Evolutionary conservation across 108 stramenopile genomes (phyloP), one percentile per base, ranked within the genome.

Genomic region (Pseudonitzschia delicatissima): DNA sequence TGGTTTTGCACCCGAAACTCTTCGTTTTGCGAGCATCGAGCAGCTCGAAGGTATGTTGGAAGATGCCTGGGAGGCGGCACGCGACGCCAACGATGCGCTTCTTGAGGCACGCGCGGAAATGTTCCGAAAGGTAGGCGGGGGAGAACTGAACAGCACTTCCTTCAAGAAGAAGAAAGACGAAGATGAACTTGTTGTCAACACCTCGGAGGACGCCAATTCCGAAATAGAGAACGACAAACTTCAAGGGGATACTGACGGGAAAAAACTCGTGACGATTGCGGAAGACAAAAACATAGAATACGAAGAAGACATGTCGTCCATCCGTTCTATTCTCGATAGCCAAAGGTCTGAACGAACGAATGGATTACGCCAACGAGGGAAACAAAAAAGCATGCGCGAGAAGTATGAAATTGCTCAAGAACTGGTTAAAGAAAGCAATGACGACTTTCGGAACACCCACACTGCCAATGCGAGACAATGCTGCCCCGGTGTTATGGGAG

Each of bases 31-130:
- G 7, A 78, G 73, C 29, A 77, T 88, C 51, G 86, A 87, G 34
- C 63, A 71, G 17, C 68, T 92, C 12, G 45, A 78, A 18, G 78
- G 80, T 45, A 55, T 83, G 74, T 84, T 90, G 53, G 60, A 80
- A 40, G 83, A 78, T 25, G 81, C 83, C 11, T 70, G 82, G 42
- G 62, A 66, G 21, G 42, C 69, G 13, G 69, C 87, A 11, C 73
- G 81, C n/a, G 72, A 65, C 31, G 86, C 91, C 3, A 83, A 89
- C 55, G 63, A 65, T 18, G 76, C 78, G 57, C 74, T 92, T 37
- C 53, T 78, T 13, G 15, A 26, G 26, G 84, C 80, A 7, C 36
- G 64, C 48, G 48, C 64, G 7, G 23, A 61, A 3, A 61, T 61
- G 39, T 61, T 61, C 37, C 11, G 27, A 12, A 29, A 57, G 31